These are phyloP conservation scores for Blastocystis sp. DNA, from an alignment of 352 stramenopile species.

Conservation along the genomic window DNA sequence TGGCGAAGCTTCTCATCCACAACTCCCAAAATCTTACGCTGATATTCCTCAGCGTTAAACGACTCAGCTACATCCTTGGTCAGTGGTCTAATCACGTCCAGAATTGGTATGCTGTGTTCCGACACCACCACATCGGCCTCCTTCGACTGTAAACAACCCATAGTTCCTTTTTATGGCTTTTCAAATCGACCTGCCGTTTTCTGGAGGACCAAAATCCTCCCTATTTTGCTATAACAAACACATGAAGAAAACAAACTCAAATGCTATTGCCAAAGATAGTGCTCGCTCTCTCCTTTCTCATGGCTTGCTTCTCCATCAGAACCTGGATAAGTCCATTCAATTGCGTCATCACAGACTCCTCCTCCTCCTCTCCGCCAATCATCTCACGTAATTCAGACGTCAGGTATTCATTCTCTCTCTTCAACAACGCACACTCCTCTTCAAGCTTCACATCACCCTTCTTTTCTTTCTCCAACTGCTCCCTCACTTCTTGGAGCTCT, in stretches of 20 bases:
- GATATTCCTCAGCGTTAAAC: neutral
- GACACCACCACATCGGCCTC: neutral
- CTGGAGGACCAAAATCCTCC: too few relatives aligned
- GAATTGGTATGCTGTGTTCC: neutral
- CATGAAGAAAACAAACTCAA: neutral
- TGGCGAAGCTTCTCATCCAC: neutral
- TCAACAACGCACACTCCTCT: too few relatives aligned
- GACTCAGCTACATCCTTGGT: neutral
- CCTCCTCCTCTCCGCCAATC: neutral
- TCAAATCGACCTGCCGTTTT: too few relatives aligned
- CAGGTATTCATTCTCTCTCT: neutral
- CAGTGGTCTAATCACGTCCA: neutral
- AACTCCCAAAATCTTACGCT: neutral
- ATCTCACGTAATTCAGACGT: neutral
- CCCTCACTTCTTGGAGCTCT: neutral
- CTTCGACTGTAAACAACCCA: conserved; percentile 22
- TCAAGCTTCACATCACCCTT: neutral
- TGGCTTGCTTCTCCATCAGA: neutral
- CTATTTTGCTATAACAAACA: too few relatives aligned
- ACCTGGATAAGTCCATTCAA: neutral
- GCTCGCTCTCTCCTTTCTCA: neutral
- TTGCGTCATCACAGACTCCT: neutral
- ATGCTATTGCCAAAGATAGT: neutral
- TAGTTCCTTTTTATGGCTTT: neutral
- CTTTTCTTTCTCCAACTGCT: neutral